Evolutionary conservation across 78 protist species (phyloP).

Genomic region (Dictyostelium firmibasis): DNA sequence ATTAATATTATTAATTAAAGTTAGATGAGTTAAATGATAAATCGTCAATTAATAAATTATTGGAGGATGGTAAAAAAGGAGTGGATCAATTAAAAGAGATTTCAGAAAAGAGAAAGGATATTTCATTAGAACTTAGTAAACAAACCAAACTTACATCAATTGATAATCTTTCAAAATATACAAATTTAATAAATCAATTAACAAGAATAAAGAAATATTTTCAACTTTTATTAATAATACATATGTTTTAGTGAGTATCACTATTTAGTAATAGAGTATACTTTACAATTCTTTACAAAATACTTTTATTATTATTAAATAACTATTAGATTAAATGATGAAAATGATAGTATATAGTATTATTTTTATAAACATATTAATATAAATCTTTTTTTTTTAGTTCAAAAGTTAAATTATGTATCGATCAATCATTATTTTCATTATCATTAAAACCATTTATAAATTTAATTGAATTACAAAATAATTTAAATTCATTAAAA

Average conservation of each 20-base stretch:
- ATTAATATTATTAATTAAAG: too few species aligned
- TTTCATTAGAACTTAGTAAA: background rate
- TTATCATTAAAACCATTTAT: conserved; percentile 39
- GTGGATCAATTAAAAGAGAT: background rate
- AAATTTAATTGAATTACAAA: conserved; percentile 47
- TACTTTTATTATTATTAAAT: background rate
- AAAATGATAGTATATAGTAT: too few species aligned
- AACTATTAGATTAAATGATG: background rate
- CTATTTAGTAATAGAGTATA: background rate
- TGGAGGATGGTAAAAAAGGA: background rate
- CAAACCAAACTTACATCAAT: background rate
- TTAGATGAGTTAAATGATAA: background rate
- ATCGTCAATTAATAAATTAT: background rate
- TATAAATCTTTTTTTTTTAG: background rate
- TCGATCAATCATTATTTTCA: background rate
- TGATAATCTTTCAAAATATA: conserved; percentile 42
- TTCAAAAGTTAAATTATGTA: conserved; percentile 23
- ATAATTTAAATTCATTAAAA: conserved; percentile 38
- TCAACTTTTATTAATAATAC: conserved; percentile 30
- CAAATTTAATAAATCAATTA: conserved; percentile 48
- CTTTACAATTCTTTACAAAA: background rate
- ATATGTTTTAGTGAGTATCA: conserved; percentile 36
- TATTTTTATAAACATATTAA: background rate
- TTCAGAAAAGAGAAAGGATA: background rate
- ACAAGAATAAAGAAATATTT: conserved; percentile 62